Conservation (phyloP, 2,329 filamentous ascomycete species). For the Fusarium guadeloupense region DNA sequence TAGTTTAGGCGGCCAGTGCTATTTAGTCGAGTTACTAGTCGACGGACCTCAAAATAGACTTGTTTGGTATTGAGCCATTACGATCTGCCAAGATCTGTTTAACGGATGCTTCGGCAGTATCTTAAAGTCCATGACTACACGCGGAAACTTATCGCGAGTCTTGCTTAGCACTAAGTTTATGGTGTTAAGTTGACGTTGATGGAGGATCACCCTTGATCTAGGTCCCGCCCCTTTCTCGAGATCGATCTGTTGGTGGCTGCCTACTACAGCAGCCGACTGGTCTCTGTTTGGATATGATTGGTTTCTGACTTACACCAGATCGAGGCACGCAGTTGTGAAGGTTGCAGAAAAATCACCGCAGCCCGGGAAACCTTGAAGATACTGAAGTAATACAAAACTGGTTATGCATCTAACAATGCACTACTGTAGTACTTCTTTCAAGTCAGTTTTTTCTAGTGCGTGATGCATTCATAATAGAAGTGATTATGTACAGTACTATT, state of each 20-base stretch:
- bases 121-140: slow-evolving; percentile 9
- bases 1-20: slow-evolving; percentile 10
- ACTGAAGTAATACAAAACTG: background rate
- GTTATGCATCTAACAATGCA: background rate
- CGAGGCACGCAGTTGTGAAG: slow-evolving; percentile 8
- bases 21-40: background rate
- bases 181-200: slow-evolving; percentile 8
- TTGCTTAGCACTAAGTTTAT: background rate
- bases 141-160: slow-evolving; percentile 30
- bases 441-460: background rate
- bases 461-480: background rate
- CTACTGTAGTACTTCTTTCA: background rate
- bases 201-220: slow-evolving; percentile 20
- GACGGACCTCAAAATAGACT: slow-evolving; percentile 6
- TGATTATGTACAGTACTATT: background rate
- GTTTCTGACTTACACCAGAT: slow-evolving; percentile 29
- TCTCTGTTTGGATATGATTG: slow-evolving; percentile 26
- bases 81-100: background rate
- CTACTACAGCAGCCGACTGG: slow-evolving; percentile 18
- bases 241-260: slow-evolving; percentile 34
- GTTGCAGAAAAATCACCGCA: slow-evolving; percentile 10
- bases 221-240: slow-evolving; percentile 26
- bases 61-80: slow-evolving; percentile 20
- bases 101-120: slow-evolving; percentile 28
- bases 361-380: background rate